Evolutionary conservation across 2,329 filamentous ascomycete genomes (phyloP), one percentile per base, ranked within the genome.

Genomic region (Fusarium nanum): DNA sequence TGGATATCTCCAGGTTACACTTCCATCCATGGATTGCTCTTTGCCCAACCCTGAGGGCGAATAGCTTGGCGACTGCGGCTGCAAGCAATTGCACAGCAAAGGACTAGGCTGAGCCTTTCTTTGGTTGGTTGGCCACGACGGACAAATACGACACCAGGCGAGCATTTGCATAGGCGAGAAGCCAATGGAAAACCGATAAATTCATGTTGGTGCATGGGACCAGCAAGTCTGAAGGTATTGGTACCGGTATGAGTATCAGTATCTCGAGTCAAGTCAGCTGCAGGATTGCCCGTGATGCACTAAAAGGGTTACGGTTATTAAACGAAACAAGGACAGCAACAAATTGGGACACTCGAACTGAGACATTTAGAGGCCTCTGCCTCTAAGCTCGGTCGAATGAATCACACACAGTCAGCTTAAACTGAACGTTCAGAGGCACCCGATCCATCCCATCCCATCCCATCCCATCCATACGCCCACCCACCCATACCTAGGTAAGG

Each of bases 261-360:
- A 34, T 52, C 22, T 52, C 22, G 48, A 44, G 37, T 41, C 63
- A 63, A 73, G 73, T 75, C 73, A 75, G 73, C 74, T 74, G 74
- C 32, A 34, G 32, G 32, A 34, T 34, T 34, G 16, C 71, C 71
- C 71, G 57, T 63, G 60, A 72, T 75, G 73, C 68, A 56, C 56
- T 47, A 58, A 50, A 53, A 60, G 56, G 57, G 67, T 70, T 49
- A 64, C 52, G 46, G 49, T 49, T 48, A 54, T 64, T 45, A 48
- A 68, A 68, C 53, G 27, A 53, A 70, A 46, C 40, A 32, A 37
- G 58, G 42, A 42, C 53, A n/a, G 60, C 58, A 57, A 64, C 72
- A 72, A 73, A 73, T 73, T 64, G 68, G 72, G 59, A 45, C 41
- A 46, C 55, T 46, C 57, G 25, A 57, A 72, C 58, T 72, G 59